Percentiles rank a stretch among this genome's conserved stretches.
Conservation (phyloP, 2,329 filamentous ascomycete species). For the Colletotrichum tropicicola region DNA sequence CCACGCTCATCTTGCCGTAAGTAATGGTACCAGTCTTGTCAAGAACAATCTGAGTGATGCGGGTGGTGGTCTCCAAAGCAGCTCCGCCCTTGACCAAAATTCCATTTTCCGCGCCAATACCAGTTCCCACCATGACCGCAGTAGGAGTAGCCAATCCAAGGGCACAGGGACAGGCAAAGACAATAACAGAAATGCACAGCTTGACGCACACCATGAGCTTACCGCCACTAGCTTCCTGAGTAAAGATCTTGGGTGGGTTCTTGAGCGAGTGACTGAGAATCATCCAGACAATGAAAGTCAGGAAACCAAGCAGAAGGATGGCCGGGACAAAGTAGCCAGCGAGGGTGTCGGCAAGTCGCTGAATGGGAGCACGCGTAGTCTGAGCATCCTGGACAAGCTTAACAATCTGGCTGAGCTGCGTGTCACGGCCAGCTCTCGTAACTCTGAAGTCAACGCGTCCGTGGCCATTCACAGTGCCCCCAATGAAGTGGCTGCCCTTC, state of each 20-base stretch:
- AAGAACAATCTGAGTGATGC: slow-evolving; percentile 87
- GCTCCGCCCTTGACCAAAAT: slow-evolving; percentile 98
- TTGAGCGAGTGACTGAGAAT: slow-evolving; percentile 85
- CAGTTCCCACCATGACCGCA: slow-evolving; percentile 99
- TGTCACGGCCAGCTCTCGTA: slow-evolving; percentile 91
- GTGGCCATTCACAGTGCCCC: slow-evolving; percentile 94
- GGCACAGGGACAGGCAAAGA: slow-evolving; percentile 96
- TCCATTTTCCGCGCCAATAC: slow-evolving; percentile 91
- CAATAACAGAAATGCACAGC: slow-evolving; percentile 97
- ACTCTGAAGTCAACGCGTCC: slow-evolving; percentile 93
- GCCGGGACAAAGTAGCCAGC: slow-evolving; percentile 94
- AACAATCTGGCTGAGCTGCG: slow-evolving; percentile 96
- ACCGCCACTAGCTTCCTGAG: slow-evolving; percentile 81
- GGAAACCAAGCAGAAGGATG: slow-evolving; percentile 83
- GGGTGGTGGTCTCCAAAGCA: slow-evolving; percentile 88
- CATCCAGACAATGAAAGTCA: slow-evolving; percentile 95
- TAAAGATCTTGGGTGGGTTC: slow-evolving; percentile 89
- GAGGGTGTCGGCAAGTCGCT: slow-evolving; percentile 88
- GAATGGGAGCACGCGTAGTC: slow-evolving; percentile 92
- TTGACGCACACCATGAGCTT: slow-evolving; percentile 97
- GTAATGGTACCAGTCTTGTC: slow-evolving; percentile 98
- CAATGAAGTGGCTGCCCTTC: slow-evolving; percentile 82
- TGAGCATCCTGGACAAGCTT: slow-evolving; percentile 98
- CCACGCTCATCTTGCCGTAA: slow-evolving; percentile 93
- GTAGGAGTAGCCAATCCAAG: slow-evolving; percentile 96